phyloP scores from a whole-genome alignment of 1,284 basidiomycete species.

The Pseudozyma pruni region DNA sequence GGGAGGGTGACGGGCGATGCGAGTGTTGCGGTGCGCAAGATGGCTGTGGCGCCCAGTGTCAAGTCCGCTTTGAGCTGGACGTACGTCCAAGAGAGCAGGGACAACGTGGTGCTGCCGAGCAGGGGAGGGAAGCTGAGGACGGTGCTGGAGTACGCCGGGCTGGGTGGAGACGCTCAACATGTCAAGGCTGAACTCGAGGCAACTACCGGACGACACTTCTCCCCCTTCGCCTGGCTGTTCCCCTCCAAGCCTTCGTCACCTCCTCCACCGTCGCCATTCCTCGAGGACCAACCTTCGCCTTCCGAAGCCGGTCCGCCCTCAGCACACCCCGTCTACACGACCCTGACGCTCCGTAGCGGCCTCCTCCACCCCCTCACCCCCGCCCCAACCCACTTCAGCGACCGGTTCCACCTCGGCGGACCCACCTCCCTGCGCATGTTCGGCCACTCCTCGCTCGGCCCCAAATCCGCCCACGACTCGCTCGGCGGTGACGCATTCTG shows the following conservation, averaged over 20 bases:
- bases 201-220: conserved; percentile 22
- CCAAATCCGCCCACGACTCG: conserved; percentile 80
- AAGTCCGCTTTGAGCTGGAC: conserved; percentile 88
- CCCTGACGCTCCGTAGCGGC: conserved; percentile 42
- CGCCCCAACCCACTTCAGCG: conserved; percentile 74
- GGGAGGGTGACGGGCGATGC: conserved; percentile 52
- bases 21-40: conserved; percentile 40
- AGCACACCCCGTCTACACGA: conserved; percentile 22
- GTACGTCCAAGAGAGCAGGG: conserved; percentile 81
- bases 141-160: conserved; percentile 52
- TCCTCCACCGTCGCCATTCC: conserved; percentile 3
- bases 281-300: conserved; percentile 5
- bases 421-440: conserved; percentile 90
- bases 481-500: conserved; percentile 90
- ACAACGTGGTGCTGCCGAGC: conserved; percentile 75
- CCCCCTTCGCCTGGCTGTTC: conserved; percentile 18
- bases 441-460: conserved; percentile 84
- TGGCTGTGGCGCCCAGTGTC: conserved; percentile 60
- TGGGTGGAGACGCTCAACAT: conserved; percentile 61
- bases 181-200: conserved; percentile 56
- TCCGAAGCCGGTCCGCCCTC: neutral
- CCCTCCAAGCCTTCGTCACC: neutral
- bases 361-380: conserved; percentile 45
- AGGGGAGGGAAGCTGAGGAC: conserved; percentile 39
- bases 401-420: conserved; percentile 93